These are phyloP conservation scores for Jamesozyma jinghongensis DNA, from an alignment of 805 yeast genomes.

Conservation along the genomic window DNA sequence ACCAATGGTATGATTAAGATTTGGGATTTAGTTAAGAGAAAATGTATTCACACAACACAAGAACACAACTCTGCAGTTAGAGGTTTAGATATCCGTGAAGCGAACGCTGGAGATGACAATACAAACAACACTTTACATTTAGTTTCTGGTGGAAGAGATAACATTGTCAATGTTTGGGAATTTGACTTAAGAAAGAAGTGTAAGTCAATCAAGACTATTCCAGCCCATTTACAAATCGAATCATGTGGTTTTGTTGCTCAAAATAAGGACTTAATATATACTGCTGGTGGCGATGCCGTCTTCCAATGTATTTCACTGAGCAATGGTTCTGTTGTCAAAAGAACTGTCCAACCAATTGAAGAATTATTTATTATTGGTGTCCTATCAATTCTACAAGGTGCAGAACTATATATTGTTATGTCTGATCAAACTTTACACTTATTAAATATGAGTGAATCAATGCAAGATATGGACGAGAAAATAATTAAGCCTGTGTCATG, in stretches of 20 bases:
- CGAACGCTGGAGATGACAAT: constrained; percentile 3
- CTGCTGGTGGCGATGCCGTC: constrained; percentile 74
- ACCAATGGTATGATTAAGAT: constrained; percentile 47
- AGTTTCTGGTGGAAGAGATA: constrained; percentile 85
- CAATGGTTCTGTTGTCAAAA: constrained; percentile 37
- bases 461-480: constrained; percentile 23
- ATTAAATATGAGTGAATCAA: constrained; percentile 31
- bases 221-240: constrained; percentile 67
- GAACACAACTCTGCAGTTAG: constrained; percentile 84
- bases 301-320: constrained; percentile 54
- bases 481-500: constrained; percentile 40
- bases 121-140: constrained; percentile 39
- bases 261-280: constrained; percentile 37
- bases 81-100: constrained; percentile 55
- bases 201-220: constrained; percentile 56
- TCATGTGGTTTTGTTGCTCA: constrained; percentile 49
- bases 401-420: constrained; percentile 42
- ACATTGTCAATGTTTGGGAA: constrained; percentile 44
- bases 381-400: constrained; percentile 30
- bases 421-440: constrained; percentile 79
- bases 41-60: constrained; percentile 48
- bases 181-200: constrained; percentile 43
- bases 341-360: constrained; percentile 48
- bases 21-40: constrained; percentile 65
- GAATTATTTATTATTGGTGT: constrained; percentile 65